Percentiles rank a stretch among this genome's conserved stretches.
phyloP scores from a whole-genome alignment of 176 grass and related monocot species.

The Hsuehochloa calcarea region DNA sequence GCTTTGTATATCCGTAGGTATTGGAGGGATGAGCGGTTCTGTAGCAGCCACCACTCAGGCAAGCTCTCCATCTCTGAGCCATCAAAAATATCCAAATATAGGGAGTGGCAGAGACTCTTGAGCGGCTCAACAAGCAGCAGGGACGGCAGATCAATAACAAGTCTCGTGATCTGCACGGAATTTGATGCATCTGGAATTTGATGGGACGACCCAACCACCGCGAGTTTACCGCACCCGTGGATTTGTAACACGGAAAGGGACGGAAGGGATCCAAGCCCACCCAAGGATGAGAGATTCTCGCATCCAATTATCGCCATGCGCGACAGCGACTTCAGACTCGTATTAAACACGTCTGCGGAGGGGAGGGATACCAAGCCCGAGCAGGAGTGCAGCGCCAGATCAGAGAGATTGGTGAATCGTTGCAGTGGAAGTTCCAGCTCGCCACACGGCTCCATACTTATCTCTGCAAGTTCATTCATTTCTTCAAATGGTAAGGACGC shows the following conservation, averaged over 20 bases:
- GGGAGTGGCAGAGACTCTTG: not conserved
- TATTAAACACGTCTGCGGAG: not conserved
- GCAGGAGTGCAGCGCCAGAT: rapidly evolving
- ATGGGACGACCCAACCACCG: not conserved
- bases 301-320: rapidly evolving
- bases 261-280: not conserved
- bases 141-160: rapidly evolving
- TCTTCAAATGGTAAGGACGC: not conserved
- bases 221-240: rapidly evolving
- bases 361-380: not conserved
- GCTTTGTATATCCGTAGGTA: rapidly evolving
- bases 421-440: not conserved
- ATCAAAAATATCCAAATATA: rapidly evolving
- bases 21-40: not conserved
- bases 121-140: not conserved
- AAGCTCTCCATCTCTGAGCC: not conserved
- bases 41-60: not conserved
- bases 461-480: not conserved
- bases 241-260: rapidly evolving
- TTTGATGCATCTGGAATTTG: not conserved
- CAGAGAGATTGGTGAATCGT: not conserved
- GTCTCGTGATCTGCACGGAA: not conserved
- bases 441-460: not conserved
- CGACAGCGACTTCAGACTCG: not conserved
- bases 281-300: not conserved